Evolutionary conservation across 345 rosid species (phyloP), one percentile per base, ranked within the genome.

Genomic region (Gossypium bickii): DNA sequence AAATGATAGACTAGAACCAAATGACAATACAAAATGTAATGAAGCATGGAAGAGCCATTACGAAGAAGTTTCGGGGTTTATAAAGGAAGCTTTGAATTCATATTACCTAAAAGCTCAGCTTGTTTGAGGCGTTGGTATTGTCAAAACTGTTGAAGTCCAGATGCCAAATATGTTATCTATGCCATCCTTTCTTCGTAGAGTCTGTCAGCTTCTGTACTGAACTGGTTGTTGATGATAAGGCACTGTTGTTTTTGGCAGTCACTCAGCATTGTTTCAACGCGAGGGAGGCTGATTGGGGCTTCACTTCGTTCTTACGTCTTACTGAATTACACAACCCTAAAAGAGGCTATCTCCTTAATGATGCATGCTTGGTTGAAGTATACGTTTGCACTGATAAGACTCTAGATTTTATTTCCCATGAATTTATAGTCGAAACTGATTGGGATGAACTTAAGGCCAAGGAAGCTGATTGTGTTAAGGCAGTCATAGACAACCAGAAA

Each of bases 211-310:
- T 38, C 10, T 13, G 2, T 22, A 9, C 18, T 29, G 45, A 2
- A 62, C 7, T 62, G 47, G 34, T 10, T 58, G 11, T n/a, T 62
- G 67, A 29, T 27, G 1, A 27, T 29, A 27, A 2, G 34, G 58
- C 12, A 12, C 56, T 34, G 38, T 64, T 52, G 25, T 55, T 71
- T 67, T 49, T 81, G 52, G 80, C 87, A 88, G 92, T 81, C 52
- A 81, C 86, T n/a, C 82, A 81, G 9, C 92, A 88, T 79, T 87
- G 82, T 77, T 88, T 88, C 78, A 86, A 81, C 66, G 79, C 81
- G 44, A 74, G 84, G 17, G 89, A 83, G 79, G 82, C 83, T 68
- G 90, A 83, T 48, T 86, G 92, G 89, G 92, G 92, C 34, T 88
- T 86, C 69, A 83, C 87, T n/a, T 75, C 86, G 55, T 88, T 88